phyloP scores from a whole-genome alignment of 495 filamentous ascomycete genomes.

The Penicillium cosmopolitanum region DNA sequence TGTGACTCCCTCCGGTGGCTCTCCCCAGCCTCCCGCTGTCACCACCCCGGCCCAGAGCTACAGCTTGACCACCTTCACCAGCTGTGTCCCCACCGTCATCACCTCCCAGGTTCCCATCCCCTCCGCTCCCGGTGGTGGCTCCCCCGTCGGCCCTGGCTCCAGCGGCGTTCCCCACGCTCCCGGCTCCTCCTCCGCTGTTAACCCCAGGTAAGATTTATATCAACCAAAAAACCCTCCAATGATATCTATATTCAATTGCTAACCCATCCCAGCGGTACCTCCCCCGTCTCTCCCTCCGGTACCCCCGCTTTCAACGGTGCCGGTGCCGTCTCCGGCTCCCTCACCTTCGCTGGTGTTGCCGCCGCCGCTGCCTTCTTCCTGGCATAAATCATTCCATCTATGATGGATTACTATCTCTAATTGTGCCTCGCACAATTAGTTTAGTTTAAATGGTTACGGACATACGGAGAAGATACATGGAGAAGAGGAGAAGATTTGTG shows the following conservation, averaged over 20 bases:
- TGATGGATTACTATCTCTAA: slow-evolving; percentile 26
- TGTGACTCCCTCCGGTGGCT: slow-evolving; percentile 16
- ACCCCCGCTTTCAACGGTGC: slow-evolving; percentile 52
- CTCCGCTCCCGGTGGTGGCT: slow-evolving; percentile 12
- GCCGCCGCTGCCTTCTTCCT: slow-evolving; percentile 57
- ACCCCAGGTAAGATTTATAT: slow-evolving; percentile 24
- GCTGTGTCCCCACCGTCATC: slow-evolving; percentile 49
- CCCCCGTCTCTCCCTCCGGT: slow-evolving; percentile 25
- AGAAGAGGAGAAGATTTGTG: slow-evolving; percentile 22
- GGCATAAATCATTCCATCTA: slow-evolving; percentile 50
- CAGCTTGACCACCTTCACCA: slow-evolving; percentile 46
- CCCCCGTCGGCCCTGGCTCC: slow-evolving; percentile 23
- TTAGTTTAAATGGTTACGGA: slow-evolving; percentile 9
- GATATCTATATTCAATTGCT: background rate
- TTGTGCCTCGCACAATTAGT: slow-evolving; percentile 12
- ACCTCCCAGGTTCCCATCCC: slow-evolving; percentile 39
- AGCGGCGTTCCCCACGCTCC: slow-evolving; percentile 22
- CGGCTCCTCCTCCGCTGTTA: slow-evolving; percentile 26
- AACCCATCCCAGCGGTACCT: slow-evolving; percentile 13
- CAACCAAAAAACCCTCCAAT: background rate
- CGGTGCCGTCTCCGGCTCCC: slow-evolving; percentile 50
- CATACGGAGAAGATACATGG: slow-evolving; percentile 12
- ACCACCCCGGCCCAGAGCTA: slow-evolving; percentile 46
- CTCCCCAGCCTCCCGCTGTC: slow-evolving; percentile 17
- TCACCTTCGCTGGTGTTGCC: slow-evolving; percentile 53